Base-by-base conservation (phyloP, 2,329 filamentous ascomycete genomes). In the Ophiostoma australiae region DNA sequence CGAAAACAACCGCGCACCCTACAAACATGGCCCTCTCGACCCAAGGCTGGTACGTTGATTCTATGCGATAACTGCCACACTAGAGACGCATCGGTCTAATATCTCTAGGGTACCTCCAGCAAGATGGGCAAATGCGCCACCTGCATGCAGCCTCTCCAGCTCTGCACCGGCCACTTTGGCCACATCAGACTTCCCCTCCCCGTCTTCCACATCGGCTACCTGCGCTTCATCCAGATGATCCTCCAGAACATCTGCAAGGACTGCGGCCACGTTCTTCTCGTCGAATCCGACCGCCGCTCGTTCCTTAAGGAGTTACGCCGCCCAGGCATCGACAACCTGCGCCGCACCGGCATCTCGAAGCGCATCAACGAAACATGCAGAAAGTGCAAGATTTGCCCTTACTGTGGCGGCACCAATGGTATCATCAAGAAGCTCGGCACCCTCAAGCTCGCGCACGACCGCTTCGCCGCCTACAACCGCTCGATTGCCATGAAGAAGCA, bases 231-330 rank as follows among this genome's bases (percentile, higher is more conserved):
- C 74, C 94, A 97, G 78, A 90, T 90, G 65, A 94, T 97, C 71
- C 85, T 99, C 33, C 94, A 98, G 79, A 91, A 95, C 77, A 96
- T 99, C 74, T 99, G 95, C 89, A 99, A 97, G 83, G 89, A 94
- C 77, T 99, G 95, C 78, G 92, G 92, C 33, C 87, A 87, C 73
- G 90, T 98, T 7, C 82, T 99, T 70, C 86, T 99, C 33, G 88
- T 91, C 52, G 93, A 97, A 78, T 83, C 87, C 27, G 92, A 97
- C 76, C 89, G 92, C 74, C 89, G 91, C 58, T 81, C 84, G 3
- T 96, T 90, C 75, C 83, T 97, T n/a, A 91, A 88, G 73, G 90
- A 93, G 75, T 84, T 98, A 77, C 87, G 94, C 73, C 87, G 89
- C 33, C 92, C 92, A 0, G 89, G 90, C 52, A 87, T 97, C 76